phyloP scores from a whole-genome alignment of 2,329 filamentous ascomycete genomes.

The Teratosphaeria zuluensis region DNA sequence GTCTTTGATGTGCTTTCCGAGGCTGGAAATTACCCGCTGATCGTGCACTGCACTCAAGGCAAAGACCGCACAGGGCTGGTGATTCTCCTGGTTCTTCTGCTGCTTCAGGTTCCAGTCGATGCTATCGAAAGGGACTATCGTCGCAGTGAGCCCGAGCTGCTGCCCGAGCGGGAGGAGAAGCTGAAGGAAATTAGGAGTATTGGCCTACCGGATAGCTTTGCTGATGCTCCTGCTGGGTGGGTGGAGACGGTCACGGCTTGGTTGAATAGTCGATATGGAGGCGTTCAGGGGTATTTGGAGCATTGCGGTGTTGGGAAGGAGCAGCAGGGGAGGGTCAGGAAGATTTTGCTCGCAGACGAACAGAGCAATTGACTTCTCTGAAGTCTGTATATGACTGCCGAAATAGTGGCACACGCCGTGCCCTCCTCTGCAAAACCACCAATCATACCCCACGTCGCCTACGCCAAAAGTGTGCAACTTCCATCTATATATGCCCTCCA shows the following conservation, averaged over 20 bases:
- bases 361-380: neutral
- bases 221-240: constrained; percentile 54
- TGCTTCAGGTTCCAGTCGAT: constrained; percentile 46
- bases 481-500: neutral
- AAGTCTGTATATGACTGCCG: neutral
- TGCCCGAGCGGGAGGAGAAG: constrained; percentile 51
- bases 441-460: neutral
- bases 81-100: constrained; percentile 56
- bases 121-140: constrained; percentile 65
- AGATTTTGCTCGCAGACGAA: constrained; percentile 16
- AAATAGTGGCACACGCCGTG: neutral
- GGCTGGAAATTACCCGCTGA: constrained; percentile 47
- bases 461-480: neutral
- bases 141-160: constrained; percentile 52
- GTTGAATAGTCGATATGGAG: constrained; percentile 54
- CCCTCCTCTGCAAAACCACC: neutral
- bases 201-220: constrained; percentile 66
- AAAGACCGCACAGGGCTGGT: constrained; percentile 76
- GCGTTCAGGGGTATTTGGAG: constrained; percentile 56
- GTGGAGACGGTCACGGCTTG: constrained; percentile 50
- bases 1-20: constrained; percentile 43
- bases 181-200: constrained; percentile 60
- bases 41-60: constrained; percentile 81
- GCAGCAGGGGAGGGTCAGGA: constrained; percentile 26
- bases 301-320: constrained; percentile 43